phyloP scores from a whole-genome alignment of 768 basidiomycete genomes.

The Tulasnella sp. region DNA sequence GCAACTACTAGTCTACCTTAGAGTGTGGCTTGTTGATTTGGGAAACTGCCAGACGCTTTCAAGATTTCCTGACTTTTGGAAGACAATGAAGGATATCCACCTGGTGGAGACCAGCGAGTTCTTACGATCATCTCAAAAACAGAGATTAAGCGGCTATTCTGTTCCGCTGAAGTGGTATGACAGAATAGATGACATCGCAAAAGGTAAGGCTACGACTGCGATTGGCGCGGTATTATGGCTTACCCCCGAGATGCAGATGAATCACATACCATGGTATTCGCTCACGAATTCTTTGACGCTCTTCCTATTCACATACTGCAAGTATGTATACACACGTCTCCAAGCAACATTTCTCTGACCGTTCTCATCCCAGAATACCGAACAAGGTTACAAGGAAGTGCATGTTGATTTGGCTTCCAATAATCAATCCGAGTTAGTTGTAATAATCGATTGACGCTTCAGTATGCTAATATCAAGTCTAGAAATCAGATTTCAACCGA shows the following conservation, averaged over 20 bases:
- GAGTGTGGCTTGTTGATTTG: slow-evolving; percentile 19
- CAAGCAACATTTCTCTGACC: neutral
- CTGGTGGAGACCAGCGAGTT: slow-evolving; percentile 69
- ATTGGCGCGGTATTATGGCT: neutral
- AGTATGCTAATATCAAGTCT: too few relatives aligned
- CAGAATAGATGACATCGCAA: slow-evolving; percentile 51
- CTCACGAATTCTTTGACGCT: slow-evolving; percentile 97
- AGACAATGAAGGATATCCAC: slow-evolving; percentile 38
- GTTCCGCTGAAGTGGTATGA: slow-evolving; percentile 53
- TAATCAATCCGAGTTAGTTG: too few relatives aligned
- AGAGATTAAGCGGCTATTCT: slow-evolving; percentile 34
- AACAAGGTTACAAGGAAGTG: slow-evolving; percentile 76
- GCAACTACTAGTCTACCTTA: slow-evolving; percentile 31
- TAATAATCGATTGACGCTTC: too few relatives aligned
- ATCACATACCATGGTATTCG: slow-evolving; percentile 70
- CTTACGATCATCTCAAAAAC: slow-evolving; percentile 51
- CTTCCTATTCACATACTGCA: slow-evolving; percentile 83
- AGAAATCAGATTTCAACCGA: neutral
- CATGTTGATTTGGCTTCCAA: slow-evolving; percentile 36
- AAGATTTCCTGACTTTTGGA: slow-evolving; percentile 20
- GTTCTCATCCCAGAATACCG: slow-evolving; percentile 46
- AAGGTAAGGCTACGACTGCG: slow-evolving; percentile 21
- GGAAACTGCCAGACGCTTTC: neutral
- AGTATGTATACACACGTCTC: slow-evolving; percentile 32
- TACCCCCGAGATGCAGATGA: slow-evolving; percentile 16